Conservation (phyloP, 306 rosid species). For the Cucurbita moschata region DNA sequence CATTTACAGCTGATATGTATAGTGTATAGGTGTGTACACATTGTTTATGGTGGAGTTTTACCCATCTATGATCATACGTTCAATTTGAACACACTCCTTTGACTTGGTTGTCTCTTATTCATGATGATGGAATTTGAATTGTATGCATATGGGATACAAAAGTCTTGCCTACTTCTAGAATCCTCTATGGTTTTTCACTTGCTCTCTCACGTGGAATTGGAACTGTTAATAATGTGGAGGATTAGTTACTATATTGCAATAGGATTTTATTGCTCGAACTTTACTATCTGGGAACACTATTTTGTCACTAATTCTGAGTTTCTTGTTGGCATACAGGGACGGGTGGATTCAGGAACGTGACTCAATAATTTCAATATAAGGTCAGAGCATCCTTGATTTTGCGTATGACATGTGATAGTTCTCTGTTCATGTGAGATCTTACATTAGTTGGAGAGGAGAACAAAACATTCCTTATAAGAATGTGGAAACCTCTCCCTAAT, state of each 20-base stretch:
- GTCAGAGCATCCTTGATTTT: background rate
- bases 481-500: too few relatives aligned
- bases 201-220: background rate
- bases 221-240: background rate
- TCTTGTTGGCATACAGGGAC: background rate
- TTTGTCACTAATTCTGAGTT: background rate
- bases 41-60: background rate
- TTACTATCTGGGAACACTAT: background rate
- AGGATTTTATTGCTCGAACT: background rate
- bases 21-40: background rate
- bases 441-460: too few relatives aligned
- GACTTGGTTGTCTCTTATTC: background rate
- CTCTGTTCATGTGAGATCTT: background rate
- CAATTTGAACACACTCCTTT: background rate
- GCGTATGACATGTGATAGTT: background rate
- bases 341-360: background rate
- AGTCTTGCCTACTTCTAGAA: background rate
- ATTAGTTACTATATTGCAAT: background rate
- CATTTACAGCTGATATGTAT: background rate
- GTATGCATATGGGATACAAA: background rate
- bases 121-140: background rate
- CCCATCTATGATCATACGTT: background rate
- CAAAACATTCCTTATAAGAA: too few relatives aligned
- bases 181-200: background rate
- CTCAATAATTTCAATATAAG: conserved; percentile 2